These are phyloP conservation scores for Amanita rubescens DNA, from an alignment of 768 basidiomycete genomes.

Conservation along the genomic window DNA sequence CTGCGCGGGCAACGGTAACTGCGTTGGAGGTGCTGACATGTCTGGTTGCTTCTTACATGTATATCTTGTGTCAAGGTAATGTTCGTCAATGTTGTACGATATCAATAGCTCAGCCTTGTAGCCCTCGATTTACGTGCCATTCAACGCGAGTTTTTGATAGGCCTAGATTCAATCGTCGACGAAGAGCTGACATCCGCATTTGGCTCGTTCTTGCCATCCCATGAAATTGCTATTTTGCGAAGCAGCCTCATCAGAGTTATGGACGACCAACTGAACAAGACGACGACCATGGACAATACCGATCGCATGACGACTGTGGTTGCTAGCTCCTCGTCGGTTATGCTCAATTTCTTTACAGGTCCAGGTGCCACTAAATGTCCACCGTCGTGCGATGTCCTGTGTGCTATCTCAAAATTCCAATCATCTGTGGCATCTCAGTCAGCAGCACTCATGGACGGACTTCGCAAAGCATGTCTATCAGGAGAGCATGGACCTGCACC, in stretches of 20 bases:
- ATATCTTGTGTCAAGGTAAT: conserved; percentile 59
- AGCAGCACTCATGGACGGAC: conserved; percentile 34
- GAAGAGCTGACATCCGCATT: conserved; percentile 43
- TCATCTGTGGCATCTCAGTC: conserved; percentile 40
- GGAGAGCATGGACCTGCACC: conserved; percentile 57
- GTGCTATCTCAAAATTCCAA: conserved; percentile 43
- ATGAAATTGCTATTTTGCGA: conserved; percentile 24
- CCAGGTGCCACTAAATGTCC: conserved; percentile 25
- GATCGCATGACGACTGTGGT: conserved; percentile 61
- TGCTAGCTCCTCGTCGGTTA: conserved; percentile 44
- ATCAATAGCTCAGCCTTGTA: conserved; percentile 13
- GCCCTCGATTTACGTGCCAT: conserved; percentile 76
- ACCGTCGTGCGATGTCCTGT: conserved; percentile 16
- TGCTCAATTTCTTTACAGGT: conserved; percentile 37
- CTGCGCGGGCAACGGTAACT: conserved; percentile 65
- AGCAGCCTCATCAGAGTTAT: conserved; percentile 34
- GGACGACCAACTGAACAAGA: conserved; percentile 51
- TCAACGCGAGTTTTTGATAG: conserved; percentile 49
- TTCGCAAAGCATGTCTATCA: conserved; percentile 48
- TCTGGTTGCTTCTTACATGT: conserved; percentile 64
- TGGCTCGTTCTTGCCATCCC: conserved; percentile 24
- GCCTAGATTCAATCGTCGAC: conserved; percentile 37
- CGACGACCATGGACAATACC: conserved; percentile 61
- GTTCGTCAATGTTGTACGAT: background rate
- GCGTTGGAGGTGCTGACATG: conserved; percentile 65